Evolutionary conservation across 495 filamentous ascomycete species (phyloP).

Genomic region (Delitschia confertaspora): DNA sequence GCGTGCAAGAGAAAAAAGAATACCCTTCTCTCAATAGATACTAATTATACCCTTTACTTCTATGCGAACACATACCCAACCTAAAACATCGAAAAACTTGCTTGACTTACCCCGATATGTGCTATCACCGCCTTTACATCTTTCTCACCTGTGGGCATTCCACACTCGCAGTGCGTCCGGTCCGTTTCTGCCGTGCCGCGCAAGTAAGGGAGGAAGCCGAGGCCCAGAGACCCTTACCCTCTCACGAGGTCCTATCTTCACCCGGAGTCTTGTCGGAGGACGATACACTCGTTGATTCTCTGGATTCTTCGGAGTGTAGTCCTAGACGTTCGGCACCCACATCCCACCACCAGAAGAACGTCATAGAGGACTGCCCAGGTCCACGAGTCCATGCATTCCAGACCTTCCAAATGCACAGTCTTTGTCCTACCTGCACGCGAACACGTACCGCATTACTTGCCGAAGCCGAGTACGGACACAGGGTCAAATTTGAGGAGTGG

Average conservation of each 20-base stretch:
- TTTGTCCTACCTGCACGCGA: slow-evolving; percentile 27
- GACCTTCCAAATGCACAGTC: slow-evolving; percentile 15
- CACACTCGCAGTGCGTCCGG: neutral
- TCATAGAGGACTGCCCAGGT: slow-evolving; percentile 1
- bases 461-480: slow-evolving; percentile 10
- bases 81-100: no score
- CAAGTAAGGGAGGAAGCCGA: neutral
- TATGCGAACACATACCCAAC: no score
- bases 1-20: no score
- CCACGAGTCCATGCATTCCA: slow-evolving; percentile 17
- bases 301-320: neutral
- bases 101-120: no score
- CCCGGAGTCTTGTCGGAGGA: neutral
- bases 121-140: slow-evolving; percentile 34
- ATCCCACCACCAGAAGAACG: neutral
- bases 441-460: slow-evolving; percentile 16
- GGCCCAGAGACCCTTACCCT: neutral
- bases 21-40: no score
- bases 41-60: no score
- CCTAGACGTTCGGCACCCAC: slow-evolving; percentile 9
- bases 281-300: neutral
- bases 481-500: slow-evolving; percentile 30
- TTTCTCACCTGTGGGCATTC: slow-evolving; percentile 33
- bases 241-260: neutral
- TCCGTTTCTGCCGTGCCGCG: slow-evolving; percentile 1